These are phyloP conservation scores for Bretziella fagacearum DNA, from an alignment of 2,329 filamentous ascomycete species.

Conservation along the genomic window DNA sequence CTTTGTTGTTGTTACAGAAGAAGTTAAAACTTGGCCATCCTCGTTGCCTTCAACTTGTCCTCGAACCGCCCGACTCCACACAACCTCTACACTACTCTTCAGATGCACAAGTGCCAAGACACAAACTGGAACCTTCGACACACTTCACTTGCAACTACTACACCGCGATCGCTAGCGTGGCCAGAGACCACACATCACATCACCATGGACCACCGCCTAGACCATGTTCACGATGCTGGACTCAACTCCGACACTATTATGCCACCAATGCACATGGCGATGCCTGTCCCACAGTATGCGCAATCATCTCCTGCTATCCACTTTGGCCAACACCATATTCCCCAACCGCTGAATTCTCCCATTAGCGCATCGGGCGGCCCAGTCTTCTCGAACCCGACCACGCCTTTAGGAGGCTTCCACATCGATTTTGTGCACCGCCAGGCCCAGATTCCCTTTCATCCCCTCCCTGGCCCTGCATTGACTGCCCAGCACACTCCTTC, in stretches of 20 bases:
- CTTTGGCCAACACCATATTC: background rate
- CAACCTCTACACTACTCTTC: too few relatives aligned
- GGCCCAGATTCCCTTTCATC: constrained; percentile 6
- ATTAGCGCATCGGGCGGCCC: background rate
- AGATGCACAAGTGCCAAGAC: too few relatives aligned
- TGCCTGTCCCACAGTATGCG: background rate
- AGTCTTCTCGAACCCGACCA: constrained; percentile 1
- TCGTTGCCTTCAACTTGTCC: too few relatives aligned
- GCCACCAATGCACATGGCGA: background rate
- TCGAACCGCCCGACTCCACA: too few relatives aligned
- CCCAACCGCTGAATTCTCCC: background rate
- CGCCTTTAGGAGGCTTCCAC: constrained; percentile 3
- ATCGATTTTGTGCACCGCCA: constrained; percentile 9
- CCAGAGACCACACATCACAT: background rate
- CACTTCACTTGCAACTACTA: too few relatives aligned
- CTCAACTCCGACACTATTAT: background rate
- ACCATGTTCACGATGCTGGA: too few relatives aligned
- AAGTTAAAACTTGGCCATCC: too few relatives aligned
- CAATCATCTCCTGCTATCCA: background rate
- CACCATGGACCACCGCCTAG: too few relatives aligned
- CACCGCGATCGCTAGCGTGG: too few relatives aligned
- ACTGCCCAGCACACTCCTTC: background rate
- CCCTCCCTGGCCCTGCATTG: background rate
- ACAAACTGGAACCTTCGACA: too few relatives aligned
- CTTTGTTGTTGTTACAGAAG: too few relatives aligned